Percentiles rank a stretch among this genome's conserved stretches.
Conservation (phyloP, 768 basidiomycete species). For the Kwoniella botswanensis region DNA sequence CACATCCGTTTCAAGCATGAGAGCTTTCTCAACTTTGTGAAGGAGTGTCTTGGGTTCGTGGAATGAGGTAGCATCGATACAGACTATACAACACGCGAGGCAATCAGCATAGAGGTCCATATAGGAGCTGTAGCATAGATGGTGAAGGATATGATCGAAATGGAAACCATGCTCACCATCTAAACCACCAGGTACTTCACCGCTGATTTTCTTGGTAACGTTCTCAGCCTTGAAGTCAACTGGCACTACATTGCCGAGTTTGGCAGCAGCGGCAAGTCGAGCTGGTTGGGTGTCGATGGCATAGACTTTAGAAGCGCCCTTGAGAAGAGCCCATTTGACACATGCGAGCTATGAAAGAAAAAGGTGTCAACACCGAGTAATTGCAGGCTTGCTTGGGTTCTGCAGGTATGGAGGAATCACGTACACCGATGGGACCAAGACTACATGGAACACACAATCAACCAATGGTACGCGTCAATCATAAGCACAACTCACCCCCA, state of each 20-base stretch:
- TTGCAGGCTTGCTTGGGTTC: background rate
- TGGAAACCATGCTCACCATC: conserved; percentile 64
- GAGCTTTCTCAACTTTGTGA: conserved; percentile 71
- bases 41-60: conserved; percentile 71
- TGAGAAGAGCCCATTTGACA: conserved; percentile 68
- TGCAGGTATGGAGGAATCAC: conserved; percentile 39
- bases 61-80: conserved; percentile 63
- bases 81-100: conserved; percentile 21
- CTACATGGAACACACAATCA: conserved; percentile 43
- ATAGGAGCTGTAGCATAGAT: too few species aligned
- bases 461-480: background rate
- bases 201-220: conserved; percentile 67
- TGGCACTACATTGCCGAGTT: conserved; percentile 63
- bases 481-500: conserved; percentile 63
- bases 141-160: conserved; percentile 11
- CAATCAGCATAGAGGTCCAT: conserved; percentile 1
- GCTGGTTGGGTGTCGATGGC: conserved; percentile 70
- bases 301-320: conserved; percentile 73
- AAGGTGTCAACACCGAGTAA: conserved; percentile 36
- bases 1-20: conserved; percentile 77
- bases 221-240: conserved; percentile 68
- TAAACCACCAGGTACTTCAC: conserved; percentile 62
- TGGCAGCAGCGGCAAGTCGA: conserved; percentile 63
- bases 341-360: conserved; percentile 42
- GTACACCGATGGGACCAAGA: conserved; percentile 67